These are phyloP conservation scores for Podospora bellae-mahoneyi DNA, from an alignment of 495 filamentous ascomycete species.

Conservation along the genomic window DNA sequence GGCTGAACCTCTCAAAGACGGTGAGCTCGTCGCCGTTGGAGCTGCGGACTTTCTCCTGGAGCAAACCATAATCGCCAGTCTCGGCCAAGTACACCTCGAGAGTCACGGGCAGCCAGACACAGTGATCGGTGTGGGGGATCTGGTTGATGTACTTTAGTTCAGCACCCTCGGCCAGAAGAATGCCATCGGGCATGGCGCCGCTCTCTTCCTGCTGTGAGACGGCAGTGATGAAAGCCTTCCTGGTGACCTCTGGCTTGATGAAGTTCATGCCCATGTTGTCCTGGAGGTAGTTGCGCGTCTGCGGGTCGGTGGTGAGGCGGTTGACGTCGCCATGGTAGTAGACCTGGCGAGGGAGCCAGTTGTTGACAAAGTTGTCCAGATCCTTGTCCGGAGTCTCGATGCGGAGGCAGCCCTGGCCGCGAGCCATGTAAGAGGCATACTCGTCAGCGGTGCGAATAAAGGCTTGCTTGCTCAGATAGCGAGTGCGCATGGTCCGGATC, in stretches of 20 bases:
- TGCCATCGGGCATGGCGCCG: conserved; percentile 57
- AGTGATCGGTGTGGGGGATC: conserved; percentile 56
- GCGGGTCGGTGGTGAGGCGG: conserved; percentile 56
- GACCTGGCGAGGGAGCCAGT: conserved; percentile 56
- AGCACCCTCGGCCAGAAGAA: conserved; percentile 50
- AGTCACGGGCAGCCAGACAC: conserved; percentile 54
- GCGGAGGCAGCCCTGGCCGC: conserved; percentile 48
- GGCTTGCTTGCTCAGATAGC: conserved; percentile 49
- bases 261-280: conserved; percentile 61
- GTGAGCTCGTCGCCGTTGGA: conserved; percentile 44
- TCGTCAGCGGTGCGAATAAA: conserved; percentile 43
- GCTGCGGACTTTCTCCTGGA: conserved; percentile 43
- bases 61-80: conserved; percentile 50
- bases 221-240: conserved; percentile 46
- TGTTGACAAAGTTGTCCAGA: conserved; percentile 57
- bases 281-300: conserved; percentile 57
- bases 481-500: conserved; percentile 43
- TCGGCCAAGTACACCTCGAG: conserved; percentile 53
- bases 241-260: conserved; percentile 50
- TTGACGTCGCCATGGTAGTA: conserved; percentile 58
- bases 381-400: conserved; percentile 54
- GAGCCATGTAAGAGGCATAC: conserved; percentile 48
- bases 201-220: conserved; percentile 51
- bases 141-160: conserved; percentile 60
- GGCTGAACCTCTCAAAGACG: conserved; percentile 52